A percentile compares a stretch with the other conserved stretches of the same genome.
Conservation (phyloP, 139 green algal genomes). For the Closterium sp. region DNA sequence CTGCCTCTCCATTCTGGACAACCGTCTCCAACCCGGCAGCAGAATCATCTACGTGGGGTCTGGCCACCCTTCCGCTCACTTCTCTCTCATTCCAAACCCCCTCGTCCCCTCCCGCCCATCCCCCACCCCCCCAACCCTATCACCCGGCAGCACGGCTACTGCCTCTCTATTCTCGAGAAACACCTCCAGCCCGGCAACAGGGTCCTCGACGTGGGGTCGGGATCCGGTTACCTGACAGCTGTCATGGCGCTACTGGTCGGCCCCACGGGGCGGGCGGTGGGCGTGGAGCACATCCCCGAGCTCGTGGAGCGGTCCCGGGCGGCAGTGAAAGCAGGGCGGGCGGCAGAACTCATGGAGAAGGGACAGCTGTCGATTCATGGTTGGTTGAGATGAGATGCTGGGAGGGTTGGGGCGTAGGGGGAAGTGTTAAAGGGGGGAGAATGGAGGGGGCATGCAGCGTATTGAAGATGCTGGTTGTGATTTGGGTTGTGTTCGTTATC, state of each 20-base stretch:
- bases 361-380: slow-evolving; percentile 17
- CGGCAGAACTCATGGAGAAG: slow-evolving; percentile 19
- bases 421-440: neutral
- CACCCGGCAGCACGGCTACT: slow-evolving; percentile 71
- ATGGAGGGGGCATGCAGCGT: no score
- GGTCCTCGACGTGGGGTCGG: slow-evolving; percentile 86
- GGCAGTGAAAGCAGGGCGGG: slow-evolving; percentile 1
- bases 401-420: neutral
- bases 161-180: slow-evolving; percentile 74
- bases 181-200: slow-evolving; percentile 65
- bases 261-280: slow-evolving; percentile 33
- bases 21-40: slow-evolving; percentile 64
- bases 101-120: neutral
- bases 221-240: slow-evolving; percentile 75
- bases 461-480: no score
- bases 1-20: slow-evolving; percentile 77
- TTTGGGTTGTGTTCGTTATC: no score
- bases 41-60: slow-evolving; percentile 83
- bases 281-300: slow-evolving; percentile 61
- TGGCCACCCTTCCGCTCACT: slow-evolving; percentile 52
- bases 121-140: neutral
- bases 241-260: slow-evolving; percentile 72
- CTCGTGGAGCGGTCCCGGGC: slow-evolving; percentile 35
- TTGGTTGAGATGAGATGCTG: slow-evolving; percentile 7
- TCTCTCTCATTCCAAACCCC: neutral